Percentiles rank a stretch among this genome's conserved stretches.
Evolutionary conservation across 305 asterid species (phyloP).

Genomic region (Fraxinus baroniana): DNA sequence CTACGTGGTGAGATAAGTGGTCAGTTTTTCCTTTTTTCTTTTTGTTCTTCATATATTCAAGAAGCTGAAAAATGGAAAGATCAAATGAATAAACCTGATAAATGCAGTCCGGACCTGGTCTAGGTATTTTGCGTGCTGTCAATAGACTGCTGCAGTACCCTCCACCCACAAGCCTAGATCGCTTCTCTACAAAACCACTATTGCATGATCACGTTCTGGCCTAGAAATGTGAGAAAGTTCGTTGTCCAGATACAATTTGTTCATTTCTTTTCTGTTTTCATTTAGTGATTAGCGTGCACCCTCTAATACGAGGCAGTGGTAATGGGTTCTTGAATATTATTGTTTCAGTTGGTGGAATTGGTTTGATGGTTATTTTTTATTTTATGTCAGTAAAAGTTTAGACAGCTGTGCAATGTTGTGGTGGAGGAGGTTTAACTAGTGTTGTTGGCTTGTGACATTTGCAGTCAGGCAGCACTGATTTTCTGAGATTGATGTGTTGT

Average conservation of each 20-base stretch:
- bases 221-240: background rate
- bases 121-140: background rate
- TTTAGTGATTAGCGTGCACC: background rate
- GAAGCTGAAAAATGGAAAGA: background rate
- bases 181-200: background rate
- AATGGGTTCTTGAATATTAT: background rate
- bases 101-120: background rate
- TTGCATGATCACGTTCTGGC: background rate
- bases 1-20: background rate
- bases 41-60: background rate
- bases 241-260: background rate
- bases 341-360: background rate
- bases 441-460: background rate
- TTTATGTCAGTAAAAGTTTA: background rate
- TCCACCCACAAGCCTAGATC: background rate
- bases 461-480: background rate
- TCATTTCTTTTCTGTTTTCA: background rate
- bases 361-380: background rate
- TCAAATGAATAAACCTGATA: background rate
- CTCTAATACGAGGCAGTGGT: background rate
- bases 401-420: background rate
- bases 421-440: background rate
- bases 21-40: background rate
- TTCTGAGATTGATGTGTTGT: background rate
- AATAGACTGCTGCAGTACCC: background rate